Evolutionary conservation across 495 filamentous ascomycete genomes (phyloP).

Genomic region (Trichoderma parareesei): DNA sequence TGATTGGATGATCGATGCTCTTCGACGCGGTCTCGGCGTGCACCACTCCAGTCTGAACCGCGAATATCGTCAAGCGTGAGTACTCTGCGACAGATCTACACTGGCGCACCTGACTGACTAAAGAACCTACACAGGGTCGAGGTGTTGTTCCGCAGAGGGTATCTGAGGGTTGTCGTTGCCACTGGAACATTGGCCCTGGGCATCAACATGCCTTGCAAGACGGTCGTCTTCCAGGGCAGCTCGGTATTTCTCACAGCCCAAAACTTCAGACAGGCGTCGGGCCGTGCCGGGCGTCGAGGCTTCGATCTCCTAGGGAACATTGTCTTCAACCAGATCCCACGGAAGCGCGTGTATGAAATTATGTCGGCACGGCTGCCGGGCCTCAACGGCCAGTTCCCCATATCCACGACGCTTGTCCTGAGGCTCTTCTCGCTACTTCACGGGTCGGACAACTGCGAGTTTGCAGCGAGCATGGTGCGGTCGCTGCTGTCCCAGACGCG

Average conservation of each 20-base stretch:
- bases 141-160: constrained; percentile 68
- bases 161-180: constrained; percentile 62
- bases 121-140: constrained; percentile 42
- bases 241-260: constrained; percentile 63
- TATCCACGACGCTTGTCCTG: constrained; percentile 64
- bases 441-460: constrained; percentile 51
- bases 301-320: constrained; percentile 78
- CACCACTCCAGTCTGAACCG: constrained; percentile 76
- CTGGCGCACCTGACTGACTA: neutral
- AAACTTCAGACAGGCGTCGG: constrained; percentile 67
- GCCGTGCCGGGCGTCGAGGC: constrained; percentile 69
- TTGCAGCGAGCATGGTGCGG: constrained; percentile 53
- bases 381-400: constrained; percentile 69
- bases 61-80: constrained; percentile 56
- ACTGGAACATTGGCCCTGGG: constrained; percentile 70
- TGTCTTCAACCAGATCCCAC: constrained; percentile 56
- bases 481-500: constrained; percentile 60
- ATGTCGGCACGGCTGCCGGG: constrained; percentile 64
- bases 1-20: constrained; percentile 41
- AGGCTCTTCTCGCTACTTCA: constrained; percentile 59
- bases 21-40: constrained; percentile 61
- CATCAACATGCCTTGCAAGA: constrained; percentile 83
- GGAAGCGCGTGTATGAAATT: constrained; percentile 49
- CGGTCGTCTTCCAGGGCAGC: constrained; percentile 68
- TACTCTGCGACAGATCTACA: neutral